Conservation (phyloP, 345 rosid species). For the Pelargonium nanum region DNA sequence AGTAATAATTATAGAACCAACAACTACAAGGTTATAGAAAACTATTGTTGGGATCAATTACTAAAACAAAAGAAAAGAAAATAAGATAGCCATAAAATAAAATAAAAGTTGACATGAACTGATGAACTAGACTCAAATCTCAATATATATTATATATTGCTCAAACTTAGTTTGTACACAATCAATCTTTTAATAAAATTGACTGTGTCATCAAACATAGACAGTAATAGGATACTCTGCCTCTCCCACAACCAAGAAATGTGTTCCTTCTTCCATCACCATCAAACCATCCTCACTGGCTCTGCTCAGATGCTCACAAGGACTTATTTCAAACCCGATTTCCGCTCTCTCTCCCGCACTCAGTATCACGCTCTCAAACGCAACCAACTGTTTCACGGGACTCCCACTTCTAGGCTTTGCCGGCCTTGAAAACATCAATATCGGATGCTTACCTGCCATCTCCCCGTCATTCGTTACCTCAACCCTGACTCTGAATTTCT, state of each 20-base stretch:
- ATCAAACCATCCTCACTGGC: constrained; percentile 56
- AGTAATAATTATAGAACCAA: no score
- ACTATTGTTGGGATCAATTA: no score
- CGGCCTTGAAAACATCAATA: constrained; percentile 50
- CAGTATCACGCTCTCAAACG: constrained; percentile 57
- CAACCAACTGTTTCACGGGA: constrained; percentile 56
- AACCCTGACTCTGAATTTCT: constrained; percentile 31
- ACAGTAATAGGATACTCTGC: constrained; percentile 41
- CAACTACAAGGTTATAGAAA: no score
- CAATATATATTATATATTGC: no score
- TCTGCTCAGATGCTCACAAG: constrained; percentile 58
- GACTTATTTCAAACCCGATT: constrained; percentile 39
- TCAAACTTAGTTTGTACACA: no score
- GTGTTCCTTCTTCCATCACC: constrained; percentile 63
- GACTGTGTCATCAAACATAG: constrained; percentile 24
- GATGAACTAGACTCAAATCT: no score
- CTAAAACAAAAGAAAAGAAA: no score
- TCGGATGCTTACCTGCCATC: constrained; percentile 63
- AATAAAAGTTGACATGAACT: no score
- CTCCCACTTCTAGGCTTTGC: constrained; percentile 35
- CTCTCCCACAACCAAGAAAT: constrained; percentile 60
- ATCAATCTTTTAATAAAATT: background rate
- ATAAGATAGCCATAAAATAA: no score
- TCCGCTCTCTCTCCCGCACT: constrained; percentile 43
- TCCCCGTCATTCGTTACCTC: constrained; percentile 49